These are phyloP conservation scores for Neofusicoccum sp. DNA, from an alignment of 2,329 filamentous ascomycete genomes.

Conservation along the genomic window DNA sequence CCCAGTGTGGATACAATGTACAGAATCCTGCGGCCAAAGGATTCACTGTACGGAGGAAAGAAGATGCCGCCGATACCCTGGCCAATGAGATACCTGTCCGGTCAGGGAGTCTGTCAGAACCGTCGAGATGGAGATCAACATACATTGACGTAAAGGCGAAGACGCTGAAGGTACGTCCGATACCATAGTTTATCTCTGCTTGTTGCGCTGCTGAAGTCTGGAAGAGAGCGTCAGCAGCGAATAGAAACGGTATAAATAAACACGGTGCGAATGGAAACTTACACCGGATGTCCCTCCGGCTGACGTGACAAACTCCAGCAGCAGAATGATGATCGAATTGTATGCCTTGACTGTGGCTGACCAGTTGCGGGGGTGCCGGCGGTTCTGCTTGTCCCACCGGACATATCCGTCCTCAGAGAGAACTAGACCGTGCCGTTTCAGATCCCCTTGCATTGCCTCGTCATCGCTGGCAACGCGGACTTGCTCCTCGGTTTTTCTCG, in stretches of 20 bases:
- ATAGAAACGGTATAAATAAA: too few species aligned
- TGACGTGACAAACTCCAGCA: too few species aligned
- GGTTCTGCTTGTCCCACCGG: too few species aligned
- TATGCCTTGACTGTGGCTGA: too few species aligned
- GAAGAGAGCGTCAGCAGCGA: neutral
- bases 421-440: too few species aligned
- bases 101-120: neutral
- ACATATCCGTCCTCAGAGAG: too few species aligned
- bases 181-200: neutral
- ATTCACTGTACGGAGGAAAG: constrained; percentile 38
- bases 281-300: neutral
- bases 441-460: too few species aligned
- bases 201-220: neutral
- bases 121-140: neutral
- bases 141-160: constrained; percentile 11
- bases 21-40: constrained; percentile 38
- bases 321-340: too few species aligned
- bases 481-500: too few species aligned
- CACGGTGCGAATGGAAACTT: neutral
- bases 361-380: too few species aligned
- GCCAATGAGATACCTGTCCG: constrained; percentile 30
- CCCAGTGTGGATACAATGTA: constrained; percentile 33
- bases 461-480: too few species aligned
- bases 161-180: neutral
- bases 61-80: constrained; percentile 35